Base-by-base conservation (phyloP, 768 basidiomycete genomes). In the Russula ochroleuca region DNA sequence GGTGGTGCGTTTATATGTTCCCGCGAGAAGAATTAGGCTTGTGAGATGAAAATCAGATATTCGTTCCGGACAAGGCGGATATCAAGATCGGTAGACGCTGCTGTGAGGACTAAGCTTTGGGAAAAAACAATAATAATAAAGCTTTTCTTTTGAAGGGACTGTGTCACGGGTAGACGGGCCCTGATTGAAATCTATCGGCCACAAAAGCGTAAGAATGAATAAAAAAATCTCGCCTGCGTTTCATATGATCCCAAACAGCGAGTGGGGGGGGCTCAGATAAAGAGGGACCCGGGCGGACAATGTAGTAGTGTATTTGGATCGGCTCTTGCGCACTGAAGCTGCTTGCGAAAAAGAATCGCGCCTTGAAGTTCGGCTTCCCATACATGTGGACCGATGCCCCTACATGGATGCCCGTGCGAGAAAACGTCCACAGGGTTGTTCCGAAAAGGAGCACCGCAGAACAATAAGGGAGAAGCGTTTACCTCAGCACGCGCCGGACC, bases 401-500 rank as follows among this genome's bases (percentile, higher is more conserved):
- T 35, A 52, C 54, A 53, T 15, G 41, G 21, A 15, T 23, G 23
- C 25, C 19, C 38, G n/a, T 23, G 37, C 45, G 63, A 38, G 40
- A 64, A 56, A 54, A 59, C 28, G 15, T 21, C 31, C 40, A 47
- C 45, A 33, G 25, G 19, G 21, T 21, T 17, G 19, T 37, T 53
- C 54, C 63, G 37, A 35, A 59, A n/a, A 43, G 49, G 52, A 37
- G 56, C 43, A 67, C 28, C 38, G 58, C 13, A 66, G 38, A 59
- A 67, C 65, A 67, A 67, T 67, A 67, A 67, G 62, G 45, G 38
- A 59, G 65, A 59, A 64, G 65, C 5, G 48, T 59, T 64, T 65
- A 65, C 58, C 51, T 59, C 65, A 65, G 57, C 57, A 65, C 23
- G 53, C 43, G 63, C 65, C 53, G 10, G 56, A 47, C 21, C 23